phyloP scores from a whole-genome alignment of 208 protist species.

The Leptomonas pyrrhocoris region DNA sequence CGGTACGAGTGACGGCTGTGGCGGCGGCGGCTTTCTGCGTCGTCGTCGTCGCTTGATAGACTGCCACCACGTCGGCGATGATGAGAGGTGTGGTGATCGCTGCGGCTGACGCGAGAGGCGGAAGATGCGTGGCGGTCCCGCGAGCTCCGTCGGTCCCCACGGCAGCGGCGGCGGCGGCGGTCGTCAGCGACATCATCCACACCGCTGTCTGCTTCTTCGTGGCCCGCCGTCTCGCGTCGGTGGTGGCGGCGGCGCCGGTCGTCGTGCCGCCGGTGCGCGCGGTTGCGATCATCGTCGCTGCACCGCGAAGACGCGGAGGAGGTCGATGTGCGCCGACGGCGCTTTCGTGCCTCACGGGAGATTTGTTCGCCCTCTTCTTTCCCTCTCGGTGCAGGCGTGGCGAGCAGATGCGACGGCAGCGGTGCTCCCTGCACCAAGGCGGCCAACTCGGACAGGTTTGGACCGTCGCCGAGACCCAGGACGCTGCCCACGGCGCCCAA shows the following conservation, averaged over 20 bases:
- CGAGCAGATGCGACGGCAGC: not conserved
- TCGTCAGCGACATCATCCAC: not conserved
- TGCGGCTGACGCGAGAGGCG: not conserved
- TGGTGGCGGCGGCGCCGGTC: not conserved
- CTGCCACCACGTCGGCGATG: not conserved
- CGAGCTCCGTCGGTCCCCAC: not conserved
- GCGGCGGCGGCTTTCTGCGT: not conserved
- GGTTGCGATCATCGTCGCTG: not conserved
- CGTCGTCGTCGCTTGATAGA: not conserved
- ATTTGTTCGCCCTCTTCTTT: not conserved
- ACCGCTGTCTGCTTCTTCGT: not conserved
- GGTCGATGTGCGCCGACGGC: not conserved
- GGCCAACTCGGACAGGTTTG: conserved; percentile 20
- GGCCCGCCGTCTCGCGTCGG: not conserved
- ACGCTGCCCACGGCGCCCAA: not conserved
- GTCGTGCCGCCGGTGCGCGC: not conserved
- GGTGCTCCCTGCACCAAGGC: conserved; percentile 21
- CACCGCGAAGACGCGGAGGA: not conserved
- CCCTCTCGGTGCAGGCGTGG: not conserved
- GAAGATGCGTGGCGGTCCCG: not conserved
- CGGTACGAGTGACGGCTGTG: conserved; percentile 6
- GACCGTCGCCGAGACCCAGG: not conserved
- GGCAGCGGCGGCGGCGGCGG: not conserved
- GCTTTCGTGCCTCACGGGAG: not conserved
- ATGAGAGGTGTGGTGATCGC: conserved; percentile 5